Base-by-base conservation (phyloP, 176 grass and related monocot genomes). In the Zea luxurians region DNA sequence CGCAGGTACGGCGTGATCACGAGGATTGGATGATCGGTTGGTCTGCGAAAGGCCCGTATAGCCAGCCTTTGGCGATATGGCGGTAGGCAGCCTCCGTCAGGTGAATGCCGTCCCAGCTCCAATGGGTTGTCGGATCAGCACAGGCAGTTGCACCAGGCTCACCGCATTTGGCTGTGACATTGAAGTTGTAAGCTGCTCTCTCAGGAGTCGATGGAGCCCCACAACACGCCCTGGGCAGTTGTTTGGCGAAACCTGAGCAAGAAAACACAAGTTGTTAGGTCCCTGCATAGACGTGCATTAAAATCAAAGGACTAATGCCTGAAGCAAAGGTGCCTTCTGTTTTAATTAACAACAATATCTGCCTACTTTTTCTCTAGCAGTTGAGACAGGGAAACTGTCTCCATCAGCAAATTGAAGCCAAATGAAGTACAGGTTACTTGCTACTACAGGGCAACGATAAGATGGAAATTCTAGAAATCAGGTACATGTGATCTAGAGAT, bases 61-160 rank as follows among this genome's bases (percentile, higher is more conserved):
- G 7, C 89, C 89, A 91, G 58, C 89, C 89, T 78, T 59, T 85
- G 55, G 89, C 89, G 7, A 91, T 88, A 67, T 88, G 83, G 46
- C 78, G 15, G 63, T 82, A 91, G 66, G 85, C 89, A 75, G 78
- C 85, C 52, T 91, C 89, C 6, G 89, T 91, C 79, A 91, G 78
- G 82, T 91, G 89, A 79, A 91, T 88, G 55, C 89, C 89, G 10
- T 91, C 89, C 89, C 89, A 91, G 75, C 73, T 85, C 83, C 84
- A 86, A 17, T 91, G 78, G 47, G 78, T 85, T n/a, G 89, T n/a
- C 0, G 89, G 89, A 77, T 91, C 81, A 41, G 38, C 57, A 16
- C 89, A 88, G 0, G 79, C 89, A 13, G 77, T 88, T 27, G 89
- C 81, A 34, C 85, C 89, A 55, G 85, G 62, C 68, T 85, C 78